Percentiles rank a stretch among this genome's conserved stretches.
Conservation (phyloP, 2,329 filamentous ascomycete species). For the Epicoccum sorghinum region DNA sequence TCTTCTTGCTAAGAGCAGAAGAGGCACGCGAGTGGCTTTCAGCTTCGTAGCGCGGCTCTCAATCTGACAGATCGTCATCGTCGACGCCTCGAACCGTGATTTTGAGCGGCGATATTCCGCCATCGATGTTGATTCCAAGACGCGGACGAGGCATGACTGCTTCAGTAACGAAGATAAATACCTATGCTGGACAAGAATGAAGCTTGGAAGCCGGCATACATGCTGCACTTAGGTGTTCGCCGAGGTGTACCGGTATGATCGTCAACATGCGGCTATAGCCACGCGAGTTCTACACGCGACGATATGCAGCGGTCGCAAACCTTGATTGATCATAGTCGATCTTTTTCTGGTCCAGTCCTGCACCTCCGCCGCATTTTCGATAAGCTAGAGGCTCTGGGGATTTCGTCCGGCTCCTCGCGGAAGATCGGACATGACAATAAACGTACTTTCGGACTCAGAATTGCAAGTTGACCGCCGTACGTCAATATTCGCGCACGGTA, state of each 20-base stretch:
- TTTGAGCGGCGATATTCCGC: too few relatives aligned
- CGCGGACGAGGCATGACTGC: too few relatives aligned
- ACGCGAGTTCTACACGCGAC: not conserved
- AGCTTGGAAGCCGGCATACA: not conserved
- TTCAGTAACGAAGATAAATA: too few relatives aligned
- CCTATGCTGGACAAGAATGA: too few relatives aligned
- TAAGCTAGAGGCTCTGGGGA: too few relatives aligned
- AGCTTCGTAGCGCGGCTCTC: too few relatives aligned
- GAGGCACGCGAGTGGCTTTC: too few relatives aligned
- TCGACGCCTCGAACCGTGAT: too few relatives aligned
- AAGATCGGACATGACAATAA: not conserved
- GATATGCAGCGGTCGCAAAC: not conserved
- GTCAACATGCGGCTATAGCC: not conserved
- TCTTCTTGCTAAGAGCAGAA: too few relatives aligned
- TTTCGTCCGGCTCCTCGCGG: not conserved
- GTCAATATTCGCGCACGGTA: not conserved
- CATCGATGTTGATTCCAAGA: too few relatives aligned
- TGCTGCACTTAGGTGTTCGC: not conserved
- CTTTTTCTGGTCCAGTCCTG: not conserved
- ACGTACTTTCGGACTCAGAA: not conserved
- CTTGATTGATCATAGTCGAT: not conserved
- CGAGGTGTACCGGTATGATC: not conserved
- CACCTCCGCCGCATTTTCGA: not conserved
- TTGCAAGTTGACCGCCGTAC: not conserved
- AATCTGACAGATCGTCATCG: too few relatives aligned